Evolutionary conservation across 208 protist species (phyloP), one percentile per base, ranked within the genome.

Genomic region (Leishmania arabica): DNA sequence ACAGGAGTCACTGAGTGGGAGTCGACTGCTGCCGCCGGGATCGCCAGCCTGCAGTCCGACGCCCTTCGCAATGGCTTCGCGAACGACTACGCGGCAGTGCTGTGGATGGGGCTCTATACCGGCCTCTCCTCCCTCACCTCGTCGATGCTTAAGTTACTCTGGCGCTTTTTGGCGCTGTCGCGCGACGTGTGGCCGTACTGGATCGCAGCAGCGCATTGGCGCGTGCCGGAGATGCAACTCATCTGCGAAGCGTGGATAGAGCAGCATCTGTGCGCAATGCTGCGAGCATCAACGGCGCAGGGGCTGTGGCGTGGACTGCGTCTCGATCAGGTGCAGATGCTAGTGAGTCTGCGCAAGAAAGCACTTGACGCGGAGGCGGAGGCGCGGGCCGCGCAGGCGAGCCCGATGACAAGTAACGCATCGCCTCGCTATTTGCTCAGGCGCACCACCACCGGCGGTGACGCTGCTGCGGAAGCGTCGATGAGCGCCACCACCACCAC

Each of bases 131-230:
- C 56, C 31, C 75, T 84, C 45, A 84, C 75, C 17, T 53, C 74
- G 45, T 76, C 81, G 40, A 77, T 84, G 81, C 81, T 84, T 34
- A 79, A 76, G 56, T 68, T 84, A 56, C 69, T 84, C 53, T 84
- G 75, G 81, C 76, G 47, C 7, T 64, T 84, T 4, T 24, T 84
- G 75, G 68, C 66, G 4, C 9, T 84, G 2, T 49, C 58, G 13
- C 69, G 56, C 21, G 24, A 80, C 34, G 75, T 77, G 19, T 77
- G 78, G 69, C 75, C 81, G 58, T 76, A 80, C 56, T 84, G 81
- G 81, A 54, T 34, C 5, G 75, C 81, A 1, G 81, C 81, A 21
- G 75, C 77, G 75, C 56, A 70, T 60, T 84, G 81, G 81, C 73
- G 24, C 1, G 65, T 84, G 69, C 68, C 37, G 5, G 81, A 80